These are phyloP conservation scores for Centrapalus pauciflorus DNA, from an alignment of 129 eudicot species.

Conservation along the genomic window DNA sequence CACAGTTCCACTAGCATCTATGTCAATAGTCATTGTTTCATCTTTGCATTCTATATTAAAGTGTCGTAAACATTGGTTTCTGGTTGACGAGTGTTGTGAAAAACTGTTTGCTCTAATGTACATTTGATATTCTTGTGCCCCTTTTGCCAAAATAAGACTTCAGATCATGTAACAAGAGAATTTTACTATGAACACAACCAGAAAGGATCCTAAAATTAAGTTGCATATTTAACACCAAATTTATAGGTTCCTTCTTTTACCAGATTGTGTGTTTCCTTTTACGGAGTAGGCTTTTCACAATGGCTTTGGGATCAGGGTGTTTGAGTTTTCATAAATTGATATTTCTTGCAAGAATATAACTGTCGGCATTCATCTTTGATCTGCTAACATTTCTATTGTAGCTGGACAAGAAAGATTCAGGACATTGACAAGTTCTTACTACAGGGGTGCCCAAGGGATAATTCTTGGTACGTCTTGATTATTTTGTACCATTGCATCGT, in stretches of 20 bases:
- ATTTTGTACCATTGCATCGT: neutral
- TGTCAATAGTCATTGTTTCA: neutral
- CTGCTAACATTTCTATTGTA: conserved; percentile 30
- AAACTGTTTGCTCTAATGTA: neutral
- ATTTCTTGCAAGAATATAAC: neutral
- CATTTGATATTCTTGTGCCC: neutral
- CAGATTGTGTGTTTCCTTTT: too few species aligned
- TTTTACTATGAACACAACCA: neutral
- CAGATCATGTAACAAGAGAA: neutral
- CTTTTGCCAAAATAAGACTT: neutral
- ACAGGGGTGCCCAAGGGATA: conserved; percentile 94
- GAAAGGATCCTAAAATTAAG: neutral
- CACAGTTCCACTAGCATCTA: neutral
- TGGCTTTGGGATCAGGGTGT: neutral
- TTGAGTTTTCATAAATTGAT: neutral
- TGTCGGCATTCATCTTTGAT: neutral
- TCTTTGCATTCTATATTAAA: neutral
- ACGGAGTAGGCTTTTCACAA: neutral
- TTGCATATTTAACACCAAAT: neutral
- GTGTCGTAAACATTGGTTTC: neutral
- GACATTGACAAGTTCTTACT: conserved; percentile 89
- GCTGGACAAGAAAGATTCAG: conserved; percentile 99
- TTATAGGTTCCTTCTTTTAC: neutral
- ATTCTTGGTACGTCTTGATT: conserved; percentile 58
- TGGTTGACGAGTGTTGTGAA: neutral